phyloP scores from a whole-genome alignment of 805 yeast species.

The Candida wancherniae region DNA sequence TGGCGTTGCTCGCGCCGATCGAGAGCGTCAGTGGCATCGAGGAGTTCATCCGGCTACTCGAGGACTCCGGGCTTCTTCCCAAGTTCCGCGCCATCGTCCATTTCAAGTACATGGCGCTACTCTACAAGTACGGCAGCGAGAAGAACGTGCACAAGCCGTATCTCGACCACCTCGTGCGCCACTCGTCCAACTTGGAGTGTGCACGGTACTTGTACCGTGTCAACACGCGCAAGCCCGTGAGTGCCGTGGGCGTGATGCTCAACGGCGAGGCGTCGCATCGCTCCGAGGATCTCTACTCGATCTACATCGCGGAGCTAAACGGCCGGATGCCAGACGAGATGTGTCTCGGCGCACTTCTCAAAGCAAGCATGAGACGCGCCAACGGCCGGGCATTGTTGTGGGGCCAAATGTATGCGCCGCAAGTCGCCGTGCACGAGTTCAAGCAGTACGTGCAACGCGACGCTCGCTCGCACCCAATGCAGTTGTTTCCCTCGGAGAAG shows the following conservation, averaged over 20 bases:
- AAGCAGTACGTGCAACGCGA: conserved; percentile 30
- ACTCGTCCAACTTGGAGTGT: conserved; percentile 12
- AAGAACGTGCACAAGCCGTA: conserved; percentile 13
- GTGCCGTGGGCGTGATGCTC: conserved; percentile 31
- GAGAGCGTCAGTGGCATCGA: conserved; percentile 21
- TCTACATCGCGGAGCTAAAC: conserved; percentile 26
- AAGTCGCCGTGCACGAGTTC: conserved; percentile 56
- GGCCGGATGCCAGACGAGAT: conserved; percentile 23
- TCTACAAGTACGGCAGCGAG: conserved; percentile 13
- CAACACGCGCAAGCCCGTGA: conserved; percentile 21
- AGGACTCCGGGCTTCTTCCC: conserved; percentile 9
- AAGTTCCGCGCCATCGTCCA: conserved; percentile 19
- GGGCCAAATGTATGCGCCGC: conserved; percentile 53
- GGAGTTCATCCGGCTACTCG: conserved; percentile 15
- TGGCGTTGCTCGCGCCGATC: conserved; percentile 28
- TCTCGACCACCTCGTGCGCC: conserved; percentile 8
- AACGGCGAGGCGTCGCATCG: conserved; percentile 30
- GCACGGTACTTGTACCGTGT: conserved; percentile 27
- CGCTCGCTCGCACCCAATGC: conserved; percentile 3
- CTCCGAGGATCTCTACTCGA: conserved; percentile 24
- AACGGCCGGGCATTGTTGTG: conserved; percentile 31
- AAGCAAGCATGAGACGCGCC: conserved; percentile 37
- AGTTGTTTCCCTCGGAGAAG: conserved; percentile 24
- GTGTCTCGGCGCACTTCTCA: conserved; percentile 41
- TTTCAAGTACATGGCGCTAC: conserved; percentile 25